Conservation (phyloP, 495 filamentous ascomycete species). For the Neurospora tetraspora region DNA sequence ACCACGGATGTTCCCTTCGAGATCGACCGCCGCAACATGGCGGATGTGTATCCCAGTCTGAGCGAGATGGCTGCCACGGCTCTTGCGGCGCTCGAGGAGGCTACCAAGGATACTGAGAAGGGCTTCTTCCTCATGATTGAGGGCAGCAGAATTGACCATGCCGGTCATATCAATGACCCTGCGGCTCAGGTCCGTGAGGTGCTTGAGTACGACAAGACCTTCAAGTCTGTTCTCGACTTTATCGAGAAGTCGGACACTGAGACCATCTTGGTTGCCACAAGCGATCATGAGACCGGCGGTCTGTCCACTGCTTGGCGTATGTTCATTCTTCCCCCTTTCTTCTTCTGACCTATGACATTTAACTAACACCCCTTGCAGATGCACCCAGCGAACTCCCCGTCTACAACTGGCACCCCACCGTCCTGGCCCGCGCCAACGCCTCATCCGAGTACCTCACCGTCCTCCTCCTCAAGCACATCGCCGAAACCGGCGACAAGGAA, state of each 20-base stretch:
- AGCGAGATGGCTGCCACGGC: slow-evolving; percentile 88
- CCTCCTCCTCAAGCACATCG: slow-evolving; percentile 49
- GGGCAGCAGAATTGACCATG: slow-evolving; percentile 91
- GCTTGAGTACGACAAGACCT: slow-evolving; percentile 80
- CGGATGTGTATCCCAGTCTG: slow-evolving; percentile 75
- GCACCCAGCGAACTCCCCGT: slow-evolving; percentile 30
- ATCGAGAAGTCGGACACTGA: slow-evolving; percentile 61
- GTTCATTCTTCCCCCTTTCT: slow-evolving; percentile 11
- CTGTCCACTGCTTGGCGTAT: slow-evolving; percentile 67
- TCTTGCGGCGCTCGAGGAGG: slow-evolving; percentile 64
- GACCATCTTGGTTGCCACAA: slow-evolving; percentile 75
- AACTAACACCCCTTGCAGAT: slow-evolving; percentile 17
- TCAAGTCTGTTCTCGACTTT: slow-evolving; percentile 75
- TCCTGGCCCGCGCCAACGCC: slow-evolving; percentile 71
- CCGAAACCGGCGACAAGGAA: slow-evolving; percentile 17
- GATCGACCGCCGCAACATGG: slow-evolving; percentile 70
- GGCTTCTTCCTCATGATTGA: slow-evolving; percentile 99
- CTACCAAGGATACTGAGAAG: slow-evolving; percentile 74
- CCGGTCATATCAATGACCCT: slow-evolving; percentile 90
- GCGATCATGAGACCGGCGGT: slow-evolving; percentile 93
- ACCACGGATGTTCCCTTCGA: slow-evolving; percentile 79
- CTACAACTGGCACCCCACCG: slow-evolving; percentile 79
- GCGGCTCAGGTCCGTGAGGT: slow-evolving; percentile 93
- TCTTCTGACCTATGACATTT: background rate
- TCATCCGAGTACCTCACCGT: slow-evolving; percentile 60